Conservation (phyloP, 768 basidiomycete species). For the Erythrobasidium yunnanense region DNA sequence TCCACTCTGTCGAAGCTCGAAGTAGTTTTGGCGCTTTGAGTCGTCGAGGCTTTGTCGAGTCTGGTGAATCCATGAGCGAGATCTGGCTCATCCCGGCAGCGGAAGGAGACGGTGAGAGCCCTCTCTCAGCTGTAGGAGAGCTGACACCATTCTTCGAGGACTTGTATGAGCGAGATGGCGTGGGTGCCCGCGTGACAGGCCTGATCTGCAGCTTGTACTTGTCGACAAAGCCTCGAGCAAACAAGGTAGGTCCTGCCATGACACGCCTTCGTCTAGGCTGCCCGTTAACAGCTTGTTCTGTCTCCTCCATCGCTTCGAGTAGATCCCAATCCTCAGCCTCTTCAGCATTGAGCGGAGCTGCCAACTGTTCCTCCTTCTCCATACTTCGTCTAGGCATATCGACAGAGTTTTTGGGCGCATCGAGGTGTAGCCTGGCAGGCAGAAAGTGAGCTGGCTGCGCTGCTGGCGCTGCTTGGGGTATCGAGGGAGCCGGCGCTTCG, state of each 20-base stretch:
- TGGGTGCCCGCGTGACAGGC: background rate
- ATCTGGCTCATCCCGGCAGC: slow-evolving; percentile 1
- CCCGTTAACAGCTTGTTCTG: background rate
- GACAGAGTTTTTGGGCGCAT: background rate
- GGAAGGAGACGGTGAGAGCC: slow-evolving; percentile 17
- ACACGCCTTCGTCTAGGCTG: background rate
- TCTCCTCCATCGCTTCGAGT: background rate
- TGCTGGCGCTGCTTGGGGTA: too few relatives aligned
- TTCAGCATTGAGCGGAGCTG: background rate
- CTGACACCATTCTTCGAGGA: background rate
- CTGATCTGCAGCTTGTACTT: slow-evolving; percentile 22
- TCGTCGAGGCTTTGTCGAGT: background rate
- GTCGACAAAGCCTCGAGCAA: slow-evolving; percentile 20
- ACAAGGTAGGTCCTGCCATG: slow-evolving; percentile 6
- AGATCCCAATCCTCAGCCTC: slow-evolving; percentile 19
- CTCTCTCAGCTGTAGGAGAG: background rate
- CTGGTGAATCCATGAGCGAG: background rate
- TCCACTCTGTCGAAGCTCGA: slow-evolving; percentile 19
- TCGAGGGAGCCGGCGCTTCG: background rate
- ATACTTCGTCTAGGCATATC: background rate
- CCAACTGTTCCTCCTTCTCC: background rate
- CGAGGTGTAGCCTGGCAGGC: background rate
- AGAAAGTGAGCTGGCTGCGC: background rate
- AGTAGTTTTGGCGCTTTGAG: background rate
- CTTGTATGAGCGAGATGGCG: slow-evolving; percentile 11